Evolutionary conservation across 345 rosid genomes (phyloP), one percentile per base, ranked within the genome.

Genomic region (Murraya paniculata): DNA sequence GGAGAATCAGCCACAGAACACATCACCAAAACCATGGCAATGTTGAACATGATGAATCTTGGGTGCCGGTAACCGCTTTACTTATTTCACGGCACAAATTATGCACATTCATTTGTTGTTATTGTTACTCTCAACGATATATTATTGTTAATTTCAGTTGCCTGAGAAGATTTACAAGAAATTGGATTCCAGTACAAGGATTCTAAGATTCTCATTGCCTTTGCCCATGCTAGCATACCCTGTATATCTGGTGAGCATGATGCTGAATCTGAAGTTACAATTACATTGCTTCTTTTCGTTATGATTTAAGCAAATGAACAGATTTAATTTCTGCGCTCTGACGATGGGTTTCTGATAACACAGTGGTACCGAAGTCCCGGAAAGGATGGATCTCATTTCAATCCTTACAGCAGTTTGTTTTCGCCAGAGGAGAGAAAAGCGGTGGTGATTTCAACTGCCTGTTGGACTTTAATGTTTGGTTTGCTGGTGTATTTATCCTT

Each of bases 341-440:
- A 16, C n/a, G 14, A 53, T 53, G 21, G 35, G 24, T 14, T 75
- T 68, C 45, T 39, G 45, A 36, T 11, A 50, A 62, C 35, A 55
- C 88, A 95, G 99, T 92, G 92, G 92, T 31, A 78, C 53, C 81
- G 99, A 86, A 90, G 96, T 83, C 99, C 99, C n/a, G 99, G 99
- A 28, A 95, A 95, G 86, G 86, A 87, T 76, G 99, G 99, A 4
- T 95, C 99, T 48, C 99, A 95, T 71, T 95, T 88, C 88, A 83
- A 88, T 68, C 98, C 99, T n/a, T 72, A 87, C 75, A 90, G 99
- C 77, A 79, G 85, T 69, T 73, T 95, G 77, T 95, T 95, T 74
- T 78, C 82, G 3, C 90, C 93, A 6, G 86, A 80, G 38, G 99
- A 95, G 78, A 89, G 92, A 77, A 87, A 86, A 45, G 89, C 87